Evolutionary conservation across 495 filamentous ascomycete genomes (phyloP), one percentile per base, ranked within the genome.

Genomic region (Annulohypoxylon moriforme): DNA sequence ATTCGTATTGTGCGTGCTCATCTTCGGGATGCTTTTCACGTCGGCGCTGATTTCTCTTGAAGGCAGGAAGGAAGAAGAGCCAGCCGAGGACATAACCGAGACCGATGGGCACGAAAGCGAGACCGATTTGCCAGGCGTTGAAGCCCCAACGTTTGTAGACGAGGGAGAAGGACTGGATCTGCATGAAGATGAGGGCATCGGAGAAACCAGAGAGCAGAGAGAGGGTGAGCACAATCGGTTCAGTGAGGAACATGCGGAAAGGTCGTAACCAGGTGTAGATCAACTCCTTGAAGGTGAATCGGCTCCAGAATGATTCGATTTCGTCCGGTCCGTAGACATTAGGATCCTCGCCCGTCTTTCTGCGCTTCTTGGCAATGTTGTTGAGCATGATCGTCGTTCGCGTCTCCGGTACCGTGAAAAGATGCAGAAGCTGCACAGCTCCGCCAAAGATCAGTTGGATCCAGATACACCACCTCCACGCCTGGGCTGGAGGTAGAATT

Each of bases 381-480:
- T 93, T 90, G 68, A 93, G 81, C 64, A 92, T 81, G 56, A 92
- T 87, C 1, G 88, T 90, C 0, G 87, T 83, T 18, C 91, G 85
- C 0, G 90, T 94, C 73, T 94, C 91, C 0, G 88, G 87, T 8
- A 92, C 90, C 2, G 89, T 82, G 60, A 93, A 78, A 57, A 91
- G 83, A 65, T 94, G 91, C 20, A 91, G 73, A 0, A 90, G 11
- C 72, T 93, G 89, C 24, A 91, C 88, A 50, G 82, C 79, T 0
- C 81, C 89, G 31, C 92, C 92, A 50, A 94, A 87, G 56, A 94
- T 91, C 59, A 94, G 84, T 76, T 94, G 91, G 66, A 94, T 87
- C 92, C 91, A 94, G 76, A 93, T 91, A 50, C 84, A 86, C 93
- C 93, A 96, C 18, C 82, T 82, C 93, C 91, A 94, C n/a, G 77